Evolutionary conservation across 176 grass and related monocot genomes (phyloP), one percentile per base, ranked within the genome.

Genomic region (Carex myosuroides): DNA sequence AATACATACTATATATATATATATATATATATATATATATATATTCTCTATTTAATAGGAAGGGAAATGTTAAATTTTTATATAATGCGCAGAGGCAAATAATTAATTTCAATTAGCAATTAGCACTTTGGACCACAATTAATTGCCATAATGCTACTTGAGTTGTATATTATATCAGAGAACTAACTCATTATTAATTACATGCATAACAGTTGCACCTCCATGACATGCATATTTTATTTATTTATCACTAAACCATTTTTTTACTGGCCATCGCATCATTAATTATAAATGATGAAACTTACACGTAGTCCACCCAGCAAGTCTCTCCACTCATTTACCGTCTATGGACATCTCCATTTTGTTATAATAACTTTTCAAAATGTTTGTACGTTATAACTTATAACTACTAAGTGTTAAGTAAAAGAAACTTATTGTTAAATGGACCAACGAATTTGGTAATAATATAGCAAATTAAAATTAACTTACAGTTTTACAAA

Each of bases 121-220:
- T n/a, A 30, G 50, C 13, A 77, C 24, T 24, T 29, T 13, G 72
- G 48, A 54, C 72, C 72, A 42, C 48, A n/a, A n/a, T n/a, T n/a
- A 55, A 30, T 77, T 77, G 24, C 24, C 24, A 24, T 24, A 24
- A 24, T 24, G 39, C 60, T 46, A 48, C 13, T 54, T 66, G 68
- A 66, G 80, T 67, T 11, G n/a, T n/a, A n/a, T n/a, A 68, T 83
- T 65, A 53, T 68, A 67, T 53, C 6, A 32, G 39, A 29, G 20
- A 81, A 81, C 53, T 63, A 64, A 65, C 18, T 83, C 5, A 83
- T 83, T 12, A n/a, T n/a, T n/a, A n/a, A 68, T 78, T 57, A 16
- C 73, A 57, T 78, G 73, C 50, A 78, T 32, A 52, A 33, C 12
- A 57, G 52, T 78, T 57, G 73, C 73, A 24, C 72, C 72, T 76